Conservation (phyloP, 139 green algal genomes). For the Desmodesmus armatus region DNA sequence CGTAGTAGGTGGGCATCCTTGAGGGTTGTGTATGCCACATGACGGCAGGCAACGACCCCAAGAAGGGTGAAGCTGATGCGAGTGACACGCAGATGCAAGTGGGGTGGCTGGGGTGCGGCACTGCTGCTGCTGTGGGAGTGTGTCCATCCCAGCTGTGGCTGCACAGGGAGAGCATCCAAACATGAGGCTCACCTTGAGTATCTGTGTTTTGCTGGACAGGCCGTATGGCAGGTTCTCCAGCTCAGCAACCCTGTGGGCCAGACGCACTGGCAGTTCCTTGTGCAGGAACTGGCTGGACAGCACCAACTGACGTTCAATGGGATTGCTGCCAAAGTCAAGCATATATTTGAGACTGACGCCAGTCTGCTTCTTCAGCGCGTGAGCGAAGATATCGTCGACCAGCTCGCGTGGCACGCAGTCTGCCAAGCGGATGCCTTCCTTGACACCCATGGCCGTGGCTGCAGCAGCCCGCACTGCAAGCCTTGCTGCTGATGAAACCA, state of each 20-base stretch:
- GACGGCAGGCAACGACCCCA: too few species aligned
- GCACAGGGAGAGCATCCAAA: too few species aligned
- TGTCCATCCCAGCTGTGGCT: too few species aligned
- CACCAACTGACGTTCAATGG: constrained; percentile 93
- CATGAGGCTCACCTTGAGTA: constrained; percentile 94
- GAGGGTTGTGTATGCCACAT: too few species aligned
- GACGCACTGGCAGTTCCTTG: constrained; percentile 94
- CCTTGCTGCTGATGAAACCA: constrained; percentile 16
- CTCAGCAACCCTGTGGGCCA: constrained; percentile 96
- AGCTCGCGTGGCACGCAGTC: constrained; percentile 51
- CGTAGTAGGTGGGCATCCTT: too few species aligned
- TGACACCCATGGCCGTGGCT: neutral
- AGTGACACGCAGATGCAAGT: neutral
- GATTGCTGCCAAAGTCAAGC: constrained; percentile 96
- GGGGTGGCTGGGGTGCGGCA: neutral
- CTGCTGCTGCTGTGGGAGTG: too few species aligned
- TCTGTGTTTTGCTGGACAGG: constrained; percentile 87
- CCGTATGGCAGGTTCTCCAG: constrained; percentile 98
- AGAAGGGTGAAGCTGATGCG: neutral
- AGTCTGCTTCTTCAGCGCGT: constrained; percentile 94
- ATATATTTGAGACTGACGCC: constrained; percentile 98
- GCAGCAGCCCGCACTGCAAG: constrained; percentile 41
- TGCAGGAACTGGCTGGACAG: constrained; percentile 98
- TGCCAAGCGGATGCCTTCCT: constrained; percentile 37
- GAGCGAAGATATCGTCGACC: constrained; percentile 93